A percentile compares a stretch with the other conserved stretches of the same genome.
Conservation (phyloP, 2,329 filamentous ascomycete genomes). For the Arthrocladium fulminans region DNA sequence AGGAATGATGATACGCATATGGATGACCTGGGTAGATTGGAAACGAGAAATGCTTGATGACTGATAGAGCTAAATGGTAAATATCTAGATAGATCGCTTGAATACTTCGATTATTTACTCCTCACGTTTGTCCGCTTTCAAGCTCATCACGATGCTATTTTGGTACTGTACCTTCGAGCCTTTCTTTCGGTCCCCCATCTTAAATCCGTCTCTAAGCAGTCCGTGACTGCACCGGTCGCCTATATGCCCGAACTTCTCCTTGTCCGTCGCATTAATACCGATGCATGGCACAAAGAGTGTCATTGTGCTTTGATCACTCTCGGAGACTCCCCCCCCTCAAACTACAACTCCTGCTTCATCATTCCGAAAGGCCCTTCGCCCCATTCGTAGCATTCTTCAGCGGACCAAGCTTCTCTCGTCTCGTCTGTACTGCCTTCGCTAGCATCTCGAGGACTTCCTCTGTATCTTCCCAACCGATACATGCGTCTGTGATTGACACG, state of each 20-base stretch:
- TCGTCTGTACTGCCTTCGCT: slow-evolving; percentile 68
- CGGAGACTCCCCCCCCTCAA: no score
- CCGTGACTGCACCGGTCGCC: no score
- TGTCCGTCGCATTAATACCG: no score
- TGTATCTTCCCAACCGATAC: slow-evolving; percentile 90
- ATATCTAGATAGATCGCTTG: not conserved
- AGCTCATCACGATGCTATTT: not conserved
- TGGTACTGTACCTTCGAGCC: no score
- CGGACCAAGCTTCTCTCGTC: slow-evolving; percentile 44
- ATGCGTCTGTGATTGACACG: slow-evolving; percentile 38
- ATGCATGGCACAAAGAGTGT: no score
- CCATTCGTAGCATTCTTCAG: slow-evolving; percentile 8
- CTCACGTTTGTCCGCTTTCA: not conserved
- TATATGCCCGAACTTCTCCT: no score
- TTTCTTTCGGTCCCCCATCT: no score
- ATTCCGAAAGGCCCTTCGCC: slow-evolving; percentile 5
- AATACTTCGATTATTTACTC: not conserved
- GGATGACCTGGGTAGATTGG: not conserved
- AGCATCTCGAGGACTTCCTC: slow-evolving; percentile 67
- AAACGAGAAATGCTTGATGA: not conserved
- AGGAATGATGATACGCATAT: not conserved
- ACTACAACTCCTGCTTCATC: no score
- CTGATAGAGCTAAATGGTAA: not conserved
- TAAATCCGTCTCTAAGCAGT: no score
- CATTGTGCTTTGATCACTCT: no score